Percentiles rank a stretch among this genome's conserved stretches.
phyloP scores from a whole-genome alignment of 2,329 filamentous ascomycete species.

The Aureobasidium uvarum region DNA sequence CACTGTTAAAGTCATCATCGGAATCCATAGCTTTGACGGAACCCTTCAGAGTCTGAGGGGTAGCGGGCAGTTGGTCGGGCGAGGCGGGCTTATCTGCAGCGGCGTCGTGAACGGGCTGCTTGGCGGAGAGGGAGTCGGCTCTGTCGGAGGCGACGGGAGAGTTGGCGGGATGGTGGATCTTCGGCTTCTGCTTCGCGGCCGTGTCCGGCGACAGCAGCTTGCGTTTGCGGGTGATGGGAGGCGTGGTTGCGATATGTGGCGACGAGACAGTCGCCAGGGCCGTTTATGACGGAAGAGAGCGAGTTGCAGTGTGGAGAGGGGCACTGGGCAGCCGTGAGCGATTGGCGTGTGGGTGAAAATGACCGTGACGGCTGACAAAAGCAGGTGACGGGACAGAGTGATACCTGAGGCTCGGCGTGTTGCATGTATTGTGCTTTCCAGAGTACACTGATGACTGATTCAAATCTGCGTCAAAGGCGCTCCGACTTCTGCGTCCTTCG shows the following conservation, averaged over 20 bases:
- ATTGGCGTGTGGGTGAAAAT: conserved; percentile 12
- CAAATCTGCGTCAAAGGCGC: conserved; percentile 12
- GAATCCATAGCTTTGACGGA: conserved; percentile 74
- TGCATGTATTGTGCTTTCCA: conserved; percentile 1
- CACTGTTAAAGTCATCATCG: conserved; percentile 89
- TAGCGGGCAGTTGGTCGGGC: conserved; percentile 45
- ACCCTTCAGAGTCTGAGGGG: conserved; percentile 48
- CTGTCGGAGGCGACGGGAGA: conserved; percentile 30
- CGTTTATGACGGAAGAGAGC: conserved; percentile 34
- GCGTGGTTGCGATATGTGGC: conserved; percentile 33
- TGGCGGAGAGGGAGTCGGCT: conserved; percentile 30
- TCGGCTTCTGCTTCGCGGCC: conserved; percentile 28
- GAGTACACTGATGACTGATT: conserved; percentile 10
- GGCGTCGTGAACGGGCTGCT: conserved; percentile 39
- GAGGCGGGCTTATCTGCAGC: conserved; percentile 34
- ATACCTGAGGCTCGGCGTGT: background rate
- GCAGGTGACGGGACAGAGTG: background rate
- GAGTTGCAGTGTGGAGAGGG: conserved; percentile 27
- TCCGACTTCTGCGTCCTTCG: background rate
- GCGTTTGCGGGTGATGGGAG: conserved; percentile 38
- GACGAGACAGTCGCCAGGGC: conserved; percentile 31
- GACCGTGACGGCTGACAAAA: conserved; percentile 14
- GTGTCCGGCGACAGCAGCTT: conserved; percentile 33
- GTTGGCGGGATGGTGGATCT: conserved; percentile 7
- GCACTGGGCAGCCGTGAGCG: background rate